Percentiles rank a stretch among this genome's conserved stretches.
These are phyloP conservation scores for Biscutella laevigata DNA, from an alignment of 441 rosid species.

Conservation along the genomic window DNA sequence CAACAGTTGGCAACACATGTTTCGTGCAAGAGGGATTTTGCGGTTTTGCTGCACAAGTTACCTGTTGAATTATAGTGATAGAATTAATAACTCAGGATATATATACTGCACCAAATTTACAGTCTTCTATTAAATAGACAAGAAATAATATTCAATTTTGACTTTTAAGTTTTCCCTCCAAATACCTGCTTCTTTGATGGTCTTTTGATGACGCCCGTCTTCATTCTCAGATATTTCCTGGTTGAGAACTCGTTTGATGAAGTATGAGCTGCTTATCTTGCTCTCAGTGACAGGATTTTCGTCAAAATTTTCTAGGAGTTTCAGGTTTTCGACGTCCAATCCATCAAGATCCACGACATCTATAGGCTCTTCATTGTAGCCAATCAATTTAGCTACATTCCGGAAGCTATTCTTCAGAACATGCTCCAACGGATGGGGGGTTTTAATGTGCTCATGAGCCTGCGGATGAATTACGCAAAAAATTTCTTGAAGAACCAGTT, in stretches of 20 bases:
- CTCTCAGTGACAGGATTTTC: conserved; percentile 15
- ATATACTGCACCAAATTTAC: background rate
- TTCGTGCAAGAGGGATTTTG: conserved; percentile 57
- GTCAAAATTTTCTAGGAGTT: conserved; percentile 24
- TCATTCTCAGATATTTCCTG: conserved; percentile 18
- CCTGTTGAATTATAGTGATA: conserved; percentile 32
- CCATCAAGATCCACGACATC: conserved; percentile 34
- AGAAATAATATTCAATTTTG: conserved; percentile 15
- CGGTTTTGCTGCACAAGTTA: conserved; percentile 33
- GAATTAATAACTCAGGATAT: conserved; percentile 11
- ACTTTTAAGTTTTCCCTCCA: conserved; percentile 10
- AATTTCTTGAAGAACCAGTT: background rate
- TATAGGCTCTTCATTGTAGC: conserved; percentile 66
- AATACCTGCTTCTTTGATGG: conserved; percentile 21
- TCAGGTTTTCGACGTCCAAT: conserved; percentile 24
- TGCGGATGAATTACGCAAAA: conserved; percentile 26
- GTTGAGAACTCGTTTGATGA: conserved; percentile 25
- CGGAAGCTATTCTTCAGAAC: conserved; percentile 43
- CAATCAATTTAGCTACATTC: conserved; percentile 67
- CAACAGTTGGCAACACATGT: conserved; percentile 65
- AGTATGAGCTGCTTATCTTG: conserved; percentile 5
- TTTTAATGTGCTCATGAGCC: conserved; percentile 48
- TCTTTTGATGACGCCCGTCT: conserved; percentile 18
- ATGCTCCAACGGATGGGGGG: conserved; percentile 49
- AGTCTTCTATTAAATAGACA: background rate